Percentiles rank a stretch among this genome's conserved stretches.
Evolutionary conservation across 2,329 filamentous ascomycete genomes (phyloP).

Genomic region (Pseudodiploospora longispora): DNA sequence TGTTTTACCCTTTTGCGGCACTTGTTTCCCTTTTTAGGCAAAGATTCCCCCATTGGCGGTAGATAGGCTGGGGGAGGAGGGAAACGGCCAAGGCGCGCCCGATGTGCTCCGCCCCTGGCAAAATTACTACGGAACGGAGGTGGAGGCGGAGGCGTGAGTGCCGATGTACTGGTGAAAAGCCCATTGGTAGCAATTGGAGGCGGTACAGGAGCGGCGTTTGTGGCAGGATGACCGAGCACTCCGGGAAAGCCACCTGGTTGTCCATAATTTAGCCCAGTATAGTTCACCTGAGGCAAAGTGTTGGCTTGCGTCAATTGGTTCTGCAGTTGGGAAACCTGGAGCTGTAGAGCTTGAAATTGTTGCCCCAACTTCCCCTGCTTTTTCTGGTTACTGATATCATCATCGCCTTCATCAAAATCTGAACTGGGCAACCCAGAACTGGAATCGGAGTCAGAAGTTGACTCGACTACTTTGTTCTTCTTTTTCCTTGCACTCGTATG

Average conservation of each 20-base stretch:
- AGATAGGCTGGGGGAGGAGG: background rate
- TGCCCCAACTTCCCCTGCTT: slow-evolving; percentile 3
- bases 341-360: slow-evolving; percentile 22
- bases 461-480: slow-evolving; percentile 7
- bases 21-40: too few relatives aligned
- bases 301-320: slow-evolving; percentile 11
- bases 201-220: too few relatives aligned
- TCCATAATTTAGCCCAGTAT: background rate
- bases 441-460: slow-evolving; percentile 10
- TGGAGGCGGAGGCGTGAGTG: too few relatives aligned
- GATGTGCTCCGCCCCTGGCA: too few relatives aligned
- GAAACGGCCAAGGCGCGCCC: too few relatives aligned
- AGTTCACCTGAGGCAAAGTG: background rate
- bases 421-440: slow-evolving; percentile 9
- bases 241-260: too few relatives aligned
- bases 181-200: too few relatives aligned
- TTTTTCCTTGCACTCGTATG: background rate
- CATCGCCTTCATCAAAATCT: background rate
- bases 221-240: too few relatives aligned
- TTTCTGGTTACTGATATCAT: background rate
- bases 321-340: slow-evolving; percentile 19
- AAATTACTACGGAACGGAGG: too few relatives aligned
- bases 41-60: background rate
- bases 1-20: background rate
- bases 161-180: too few relatives aligned